Base-by-base conservation (phyloP, 495 filamentous ascomycete species). In the Bathelium albidoporum region DNA sequence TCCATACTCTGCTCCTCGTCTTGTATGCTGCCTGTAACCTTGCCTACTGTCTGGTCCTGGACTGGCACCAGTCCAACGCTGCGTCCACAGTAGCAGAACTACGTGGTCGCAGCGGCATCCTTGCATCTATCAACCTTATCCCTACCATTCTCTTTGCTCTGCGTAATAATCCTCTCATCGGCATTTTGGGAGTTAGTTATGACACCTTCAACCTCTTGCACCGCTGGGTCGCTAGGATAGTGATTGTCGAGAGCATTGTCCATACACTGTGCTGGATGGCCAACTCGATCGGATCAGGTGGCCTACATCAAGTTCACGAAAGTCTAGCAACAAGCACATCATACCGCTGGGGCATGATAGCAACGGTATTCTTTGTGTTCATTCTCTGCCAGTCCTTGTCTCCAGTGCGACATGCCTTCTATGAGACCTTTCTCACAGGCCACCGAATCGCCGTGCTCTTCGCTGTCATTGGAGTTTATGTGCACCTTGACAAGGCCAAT, bases 121-220 rank as follows among this genome's bases (percentile, higher is more conserved):
- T 98, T 65, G 83, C 93, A 1, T 78, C 87, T 28, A 82, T 95
- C 64, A 98, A 95, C 74, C 88, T 97, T 87, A 82, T 96, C n/a
- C 90, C 91, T 5, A 81, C 96, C 24, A 83, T 98, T 66, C 77
- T 97, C 61, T 83, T 97, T 64, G 93, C 91, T 18, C 85, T 90
- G 24, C 86, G 93, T 68, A 97, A 97, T 77, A 97, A 96, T 72
- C 90, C 90, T 18, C 77, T 97, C n/a, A 96, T 96, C 65, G 72
- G 79, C 1, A 73, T 95, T 18, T 79, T 97, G 64, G 82, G 84
- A 32, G 85, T 97, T 73, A 92, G 89, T 71, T 98, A 97, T 76
- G 95, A 98, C 77, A 95, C 92, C 0, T 97, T 94, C 81, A 97
- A 97, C 73, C 80, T 97, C 22, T 76, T 98, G 26, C 94, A 98